Base-by-base conservation (phyloP, 371 early-diverging fungal species). In the Vairimorpha necatrix region DNA sequence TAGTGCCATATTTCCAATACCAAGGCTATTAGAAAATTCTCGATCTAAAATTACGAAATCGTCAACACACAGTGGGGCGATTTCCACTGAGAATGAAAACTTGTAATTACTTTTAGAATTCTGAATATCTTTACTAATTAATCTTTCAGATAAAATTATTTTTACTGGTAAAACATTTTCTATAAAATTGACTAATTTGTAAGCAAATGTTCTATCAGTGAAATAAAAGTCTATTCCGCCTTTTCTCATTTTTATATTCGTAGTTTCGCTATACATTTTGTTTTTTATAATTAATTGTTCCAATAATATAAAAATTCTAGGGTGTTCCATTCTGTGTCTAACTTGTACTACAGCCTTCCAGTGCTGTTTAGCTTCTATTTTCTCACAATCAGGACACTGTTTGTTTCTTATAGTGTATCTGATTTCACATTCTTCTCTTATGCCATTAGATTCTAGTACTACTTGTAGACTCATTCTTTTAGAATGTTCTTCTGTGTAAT, bases 171-270 rank as follows among this genome's bases (percentile, higher is more conserved):
- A 90, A 66, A 93, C 89, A 56, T 90, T 88, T 60, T 86, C 85
- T 76, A 99, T 83, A 84, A 97, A 98, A 69, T 94, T 94, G 54
- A 92, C 87, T 91, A 99, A 93, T 85, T 93, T 91, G 79, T 93
- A 87, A 28, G 97, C 96, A 81, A 93, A 93, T 32, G 87, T 86
- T 68, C 93, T 89, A 60, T 89, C 87, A n/a, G 88, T 89, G 85
- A 91, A 98, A 84, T 90, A 96, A 84, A 99, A 98, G 86, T 99
- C 99, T 67, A 99, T 87, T 75, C 99, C 99, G 79, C 96, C 96
- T 83, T 89, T 91, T 73, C 89, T 89, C 81, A 93, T 94, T 80
- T 95, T 94, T 83, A 99, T 97, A 84, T 97, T 96, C 72, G 83
- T 84, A 16, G 95, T 93, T 81, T 95, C 94, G 74, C 88, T 88